Conservation (phyloP, 768 basidiomycete species). For the Amanita pseudoporphyria region DNA sequence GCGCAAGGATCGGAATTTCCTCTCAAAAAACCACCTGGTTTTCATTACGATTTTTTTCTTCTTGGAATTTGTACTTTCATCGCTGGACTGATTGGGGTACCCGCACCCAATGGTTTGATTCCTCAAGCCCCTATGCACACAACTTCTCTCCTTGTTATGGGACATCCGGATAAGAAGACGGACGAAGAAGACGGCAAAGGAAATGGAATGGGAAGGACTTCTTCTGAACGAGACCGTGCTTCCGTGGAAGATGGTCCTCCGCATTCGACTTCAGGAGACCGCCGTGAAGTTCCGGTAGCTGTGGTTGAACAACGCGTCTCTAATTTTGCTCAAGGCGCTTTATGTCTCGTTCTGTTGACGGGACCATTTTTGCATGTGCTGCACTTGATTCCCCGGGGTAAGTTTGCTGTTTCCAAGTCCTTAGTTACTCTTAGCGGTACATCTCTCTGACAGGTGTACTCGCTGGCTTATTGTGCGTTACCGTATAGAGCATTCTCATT, state of each 20-base stretch:
- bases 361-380: slow-evolving; percentile 78
- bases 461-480: slow-evolving; percentile 77
- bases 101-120: slow-evolving; percentile 80
- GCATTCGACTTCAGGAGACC: slow-evolving; percentile 1
- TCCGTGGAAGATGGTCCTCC: background rate
- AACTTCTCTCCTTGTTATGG: slow-evolving; percentile 66
- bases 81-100: slow-evolving; percentile 76
- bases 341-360: slow-evolving; percentile 72
- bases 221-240: slow-evolving; percentile 3
- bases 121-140: slow-evolving; percentile 94
- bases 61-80: slow-evolving; percentile 87
- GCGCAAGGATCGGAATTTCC: slow-evolving; percentile 88
- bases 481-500: background rate
- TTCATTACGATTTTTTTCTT: slow-evolving; percentile 85
- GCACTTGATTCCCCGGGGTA: slow-evolving; percentile 65
- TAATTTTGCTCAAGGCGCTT: slow-evolving; percentile 74
- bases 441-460: slow-evolving; percentile 40
- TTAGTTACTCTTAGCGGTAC: background rate
- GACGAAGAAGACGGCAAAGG: slow-evolving; percentile 23
- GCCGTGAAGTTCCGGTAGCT: slow-evolving; percentile 47
- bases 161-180: slow-evolving; percentile 26
- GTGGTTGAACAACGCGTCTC: slow-evolving; percentile 94
- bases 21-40: slow-evolving; percentile 81
- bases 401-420: slow-evolving; percentile 9
- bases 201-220: background rate